Conservation (phyloP, 257 asterid species). For the Ajuga chamaepitys region DNA sequence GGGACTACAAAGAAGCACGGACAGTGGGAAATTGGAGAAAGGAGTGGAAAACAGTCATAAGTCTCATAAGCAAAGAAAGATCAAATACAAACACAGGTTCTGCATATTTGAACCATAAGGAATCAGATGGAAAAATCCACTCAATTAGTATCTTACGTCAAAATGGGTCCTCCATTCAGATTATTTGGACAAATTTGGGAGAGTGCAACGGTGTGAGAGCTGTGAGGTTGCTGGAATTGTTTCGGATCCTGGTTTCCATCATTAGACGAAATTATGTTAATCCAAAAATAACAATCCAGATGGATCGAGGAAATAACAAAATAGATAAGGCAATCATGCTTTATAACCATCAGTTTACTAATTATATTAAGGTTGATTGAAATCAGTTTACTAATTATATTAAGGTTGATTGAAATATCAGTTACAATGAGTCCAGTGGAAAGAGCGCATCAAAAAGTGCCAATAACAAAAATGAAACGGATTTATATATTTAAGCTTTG, state of each 20-base stretch:
- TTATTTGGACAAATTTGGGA: conserved; percentile 76
- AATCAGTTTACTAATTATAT: background rate
- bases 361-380: background rate
- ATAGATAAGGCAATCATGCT: background rate
- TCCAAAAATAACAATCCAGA: conserved; percentile 7
- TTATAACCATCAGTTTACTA: background rate
- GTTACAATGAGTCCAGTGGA: background rate
- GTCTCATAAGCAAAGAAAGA: conserved; percentile 1
- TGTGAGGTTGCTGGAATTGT: conserved; percentile 76
- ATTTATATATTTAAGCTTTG: background rate
- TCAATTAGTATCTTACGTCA: conserved; percentile 60
- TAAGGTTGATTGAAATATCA: background rate
- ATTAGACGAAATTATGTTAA: conserved; percentile 21
- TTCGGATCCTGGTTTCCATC: conserved; percentile 69
- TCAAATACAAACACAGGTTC: conserved; percentile 8
- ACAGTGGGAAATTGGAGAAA: background rate
- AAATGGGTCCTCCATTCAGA: conserved; percentile 55
- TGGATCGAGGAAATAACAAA: background rate
- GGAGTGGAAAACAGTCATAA: background rate
- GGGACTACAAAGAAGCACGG: conserved; percentile 56
- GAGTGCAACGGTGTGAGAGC: conserved; percentile 74
- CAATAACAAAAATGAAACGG: background rate
- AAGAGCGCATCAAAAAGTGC: background rate
- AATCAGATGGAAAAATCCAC: background rate
- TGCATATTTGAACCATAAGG: conserved; percentile 6